Conservation (phyloP, 495 filamentous ascomycete genomes). For the Hyaloscypha hepaticicola region DNA sequence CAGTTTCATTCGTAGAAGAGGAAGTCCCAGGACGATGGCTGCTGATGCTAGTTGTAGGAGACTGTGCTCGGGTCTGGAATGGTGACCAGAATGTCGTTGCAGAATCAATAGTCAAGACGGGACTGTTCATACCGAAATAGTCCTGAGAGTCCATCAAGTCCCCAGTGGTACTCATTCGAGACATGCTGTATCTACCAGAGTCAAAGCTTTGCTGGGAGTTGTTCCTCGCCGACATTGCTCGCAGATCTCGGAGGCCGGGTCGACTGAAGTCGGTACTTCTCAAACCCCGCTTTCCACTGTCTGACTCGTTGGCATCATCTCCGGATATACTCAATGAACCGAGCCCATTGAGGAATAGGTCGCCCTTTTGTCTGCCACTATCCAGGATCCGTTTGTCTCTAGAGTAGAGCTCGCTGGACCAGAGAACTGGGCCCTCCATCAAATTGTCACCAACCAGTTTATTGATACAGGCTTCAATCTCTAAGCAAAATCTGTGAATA, state of each 20-base stretch:
- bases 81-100: slow-evolving; percentile 87
- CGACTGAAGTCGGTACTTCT: slow-evolving; percentile 46
- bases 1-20: slow-evolving; percentile 59
- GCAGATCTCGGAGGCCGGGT: slow-evolving; percentile 47
- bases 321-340: slow-evolving; percentile 49
- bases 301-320: slow-evolving; percentile 40
- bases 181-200: slow-evolving; percentile 61
- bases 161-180: slow-evolving; percentile 48
- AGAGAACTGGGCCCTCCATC: slow-evolving; percentile 83
- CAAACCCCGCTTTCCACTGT: slow-evolving; percentile 33
- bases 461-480: slow-evolving; percentile 82
- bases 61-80: slow-evolving; percentile 62
- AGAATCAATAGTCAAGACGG: slow-evolving; percentile 73
- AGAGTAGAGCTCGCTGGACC: slow-evolving; percentile 87
- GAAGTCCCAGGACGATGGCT: slow-evolving; percentile 53
- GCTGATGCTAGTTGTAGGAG: slow-evolving; percentile 53
- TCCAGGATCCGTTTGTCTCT: slow-evolving; percentile 77
- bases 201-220: slow-evolving; percentile 65
- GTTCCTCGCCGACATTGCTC: slow-evolving; percentile 53
- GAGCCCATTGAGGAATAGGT: slow-evolving; percentile 48
- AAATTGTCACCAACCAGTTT: slow-evolving; percentile 86
- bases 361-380: slow-evolving; percentile 56
- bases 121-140: slow-evolving; percentile 64
- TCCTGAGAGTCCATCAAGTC: slow-evolving; percentile 66
- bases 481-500: slow-evolving; percentile 90